These are phyloP conservation scores for Patellaria atrata DNA, from an alignment of 495 filamentous ascomycete species.

Conservation along the genomic window DNA sequence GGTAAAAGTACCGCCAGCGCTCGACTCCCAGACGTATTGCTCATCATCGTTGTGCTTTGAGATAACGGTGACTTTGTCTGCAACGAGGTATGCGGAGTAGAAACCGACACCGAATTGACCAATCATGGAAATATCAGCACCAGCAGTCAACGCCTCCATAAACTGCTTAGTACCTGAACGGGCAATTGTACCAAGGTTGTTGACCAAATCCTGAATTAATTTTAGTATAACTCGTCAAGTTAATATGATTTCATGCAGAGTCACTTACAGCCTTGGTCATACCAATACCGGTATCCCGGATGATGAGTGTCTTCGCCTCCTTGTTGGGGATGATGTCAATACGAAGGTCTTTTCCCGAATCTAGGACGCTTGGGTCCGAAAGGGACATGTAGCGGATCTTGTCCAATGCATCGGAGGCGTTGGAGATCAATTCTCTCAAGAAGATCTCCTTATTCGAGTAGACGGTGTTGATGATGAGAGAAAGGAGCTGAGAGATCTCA, in stretches of 20 bases:
- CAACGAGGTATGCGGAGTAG: conserved; percentile 99
- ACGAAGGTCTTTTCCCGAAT: conserved; percentile 88
- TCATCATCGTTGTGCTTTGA: conserved; percentile 99
- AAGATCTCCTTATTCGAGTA: conserved; percentile 99
- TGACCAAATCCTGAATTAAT: conserved; percentile 68
- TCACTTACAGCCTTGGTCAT: conserved; percentile 97
- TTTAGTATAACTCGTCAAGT: conserved; percentile 19
- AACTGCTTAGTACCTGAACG: conserved; percentile 99
- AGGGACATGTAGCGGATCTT: conserved; percentile 99
- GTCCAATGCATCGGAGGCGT: conserved; percentile 95
- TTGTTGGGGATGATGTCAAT: conserved; percentile 97
- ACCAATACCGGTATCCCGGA: conserved; percentile 95
- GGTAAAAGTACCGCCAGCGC: conserved; percentile 93
- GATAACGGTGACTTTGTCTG: conserved; percentile 85
- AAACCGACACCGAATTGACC: conserved; percentile 99
- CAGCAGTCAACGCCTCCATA: conserved; percentile 97
- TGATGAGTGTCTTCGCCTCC: conserved; percentile 91
- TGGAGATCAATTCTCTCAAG: conserved; percentile 93
- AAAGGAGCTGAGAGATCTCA: conserved; percentile 99
- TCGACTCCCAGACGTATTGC: conserved; percentile 99
- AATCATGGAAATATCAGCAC: conserved; percentile 99
- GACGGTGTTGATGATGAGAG: conserved; percentile 99
- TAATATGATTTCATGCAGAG: conserved; percentile 1
- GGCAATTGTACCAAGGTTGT: conserved; percentile 99
- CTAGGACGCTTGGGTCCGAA: conserved; percentile 92